Conservation (phyloP, 495 filamentous ascomycete genomes). For the Xylaria flabelliformis region DNA sequence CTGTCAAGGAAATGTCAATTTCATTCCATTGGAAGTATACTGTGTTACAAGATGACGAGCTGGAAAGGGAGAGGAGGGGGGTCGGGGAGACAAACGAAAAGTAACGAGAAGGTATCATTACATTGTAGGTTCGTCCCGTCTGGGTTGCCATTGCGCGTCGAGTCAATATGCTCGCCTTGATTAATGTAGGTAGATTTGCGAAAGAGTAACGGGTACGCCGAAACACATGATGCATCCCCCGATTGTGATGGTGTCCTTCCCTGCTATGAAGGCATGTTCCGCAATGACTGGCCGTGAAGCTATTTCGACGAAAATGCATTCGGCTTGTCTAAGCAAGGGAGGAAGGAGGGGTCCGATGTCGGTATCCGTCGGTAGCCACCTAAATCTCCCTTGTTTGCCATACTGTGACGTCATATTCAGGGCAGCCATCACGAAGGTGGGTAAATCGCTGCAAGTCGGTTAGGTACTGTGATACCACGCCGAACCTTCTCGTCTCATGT, state of each 20-base stretch:
- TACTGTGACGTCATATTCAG: not conserved
- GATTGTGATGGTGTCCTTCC: not conserved
- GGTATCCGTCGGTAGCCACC: not conserved
- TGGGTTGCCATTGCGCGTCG: slow-evolving; percentile 40
- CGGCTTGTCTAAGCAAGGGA: not conserved
- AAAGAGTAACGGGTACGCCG: slow-evolving; percentile 28
- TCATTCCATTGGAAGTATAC: not conserved
- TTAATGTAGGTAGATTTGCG: slow-evolving; percentile 24
- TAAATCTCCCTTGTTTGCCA: not conserved
- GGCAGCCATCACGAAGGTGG: not conserved
- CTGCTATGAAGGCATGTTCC: slow-evolving; percentile 3
- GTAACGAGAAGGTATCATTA: slow-evolving; percentile 3
- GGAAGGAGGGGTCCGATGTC: slow-evolving; percentile 16
- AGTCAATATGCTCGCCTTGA: slow-evolving; percentile 12
- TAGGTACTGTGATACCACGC: not conserved
- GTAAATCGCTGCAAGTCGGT: not conserved
- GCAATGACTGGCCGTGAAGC: not conserved
- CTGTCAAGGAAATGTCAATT: slow-evolving; percentile 44
- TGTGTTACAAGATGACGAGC: not conserved
- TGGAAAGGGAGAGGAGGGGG: not conserved
- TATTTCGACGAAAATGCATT: not conserved
- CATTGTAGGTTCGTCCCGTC: slow-evolving; percentile 37
- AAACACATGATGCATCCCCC: slow-evolving; percentile 44
- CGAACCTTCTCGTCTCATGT: not conserved
- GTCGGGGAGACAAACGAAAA: not conserved